A percentile compares a stretch with the other conserved stretches of the same genome.
phyloP scores from a whole-genome alignment of 805 yeast genomes.

The Naumovozyma baii region DNA sequence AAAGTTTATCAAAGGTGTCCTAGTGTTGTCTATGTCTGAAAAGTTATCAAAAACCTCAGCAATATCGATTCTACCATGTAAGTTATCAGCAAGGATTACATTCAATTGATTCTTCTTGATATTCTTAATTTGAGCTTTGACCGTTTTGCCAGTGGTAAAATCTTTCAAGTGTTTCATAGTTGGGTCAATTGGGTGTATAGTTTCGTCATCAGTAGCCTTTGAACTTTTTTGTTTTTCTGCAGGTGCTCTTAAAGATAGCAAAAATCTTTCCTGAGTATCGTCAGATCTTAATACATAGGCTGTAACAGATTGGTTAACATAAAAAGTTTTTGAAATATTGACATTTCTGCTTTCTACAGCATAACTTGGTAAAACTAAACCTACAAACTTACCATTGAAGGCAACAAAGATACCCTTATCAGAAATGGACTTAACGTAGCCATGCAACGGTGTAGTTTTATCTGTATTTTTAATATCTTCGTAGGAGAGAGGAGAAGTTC shows the following conservation, averaged over 20 bases:
- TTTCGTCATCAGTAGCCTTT: conserved; percentile 14
- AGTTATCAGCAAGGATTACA: conserved; percentile 65
- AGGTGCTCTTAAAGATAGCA: conserved; percentile 47
- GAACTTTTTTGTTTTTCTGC: conserved; percentile 8
- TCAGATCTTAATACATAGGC: conserved; percentile 61
- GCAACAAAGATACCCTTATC: conserved; percentile 72
- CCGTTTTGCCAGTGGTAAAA: conserved; percentile 47
- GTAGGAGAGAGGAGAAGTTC: conserved; percentile 47
- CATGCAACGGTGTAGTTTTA: conserved; percentile 44
- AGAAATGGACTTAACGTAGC: conserved; percentile 73
- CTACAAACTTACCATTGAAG: conserved; percentile 72
- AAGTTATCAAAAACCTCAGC: conserved; percentile 53
- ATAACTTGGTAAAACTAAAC: conserved; percentile 69
- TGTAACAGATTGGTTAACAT: conserved; percentile 59
- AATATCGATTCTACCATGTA: conserved; percentile 71
- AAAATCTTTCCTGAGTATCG: conserved; percentile 58
- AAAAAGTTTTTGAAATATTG: conserved; percentile 46
- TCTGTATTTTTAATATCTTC: conserved; percentile 41
- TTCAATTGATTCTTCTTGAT: conserved; percentile 67
- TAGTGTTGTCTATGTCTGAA: conserved; percentile 46
- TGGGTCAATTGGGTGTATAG: conserved; percentile 53
- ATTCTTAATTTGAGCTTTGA: conserved; percentile 50
- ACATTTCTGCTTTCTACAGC: conserved; percentile 46
- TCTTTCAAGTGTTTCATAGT: conserved; percentile 42
- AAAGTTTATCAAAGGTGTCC: conserved; percentile 51